Base-by-base conservation (phyloP, 257 asterid species). In the Linaria vulgaris region DNA sequence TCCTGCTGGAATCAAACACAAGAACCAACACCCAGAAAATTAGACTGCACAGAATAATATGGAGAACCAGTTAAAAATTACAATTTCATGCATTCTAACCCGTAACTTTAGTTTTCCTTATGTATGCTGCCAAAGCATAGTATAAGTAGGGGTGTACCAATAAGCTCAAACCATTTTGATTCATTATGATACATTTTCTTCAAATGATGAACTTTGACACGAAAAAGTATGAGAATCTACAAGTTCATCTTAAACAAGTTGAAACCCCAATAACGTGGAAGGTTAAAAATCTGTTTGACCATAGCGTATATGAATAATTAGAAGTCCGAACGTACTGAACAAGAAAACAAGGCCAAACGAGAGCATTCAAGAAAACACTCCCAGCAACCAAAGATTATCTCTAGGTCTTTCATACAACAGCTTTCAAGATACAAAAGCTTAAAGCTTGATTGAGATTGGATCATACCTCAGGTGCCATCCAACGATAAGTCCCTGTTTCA, bases 381-480 rank as follows among this genome's bases (percentile, higher is more conserved):
- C 22, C 44, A 25, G 39, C 15, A 67, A 59, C 43, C 34, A 74
- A 50, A 59, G 55, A 55, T 68, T 24, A 51, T 2, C n/a, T 34
- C 12, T 16, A 23, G 15, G n/a, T n/a, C n/a, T n/a, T n/a, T n/a
- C n/a, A n/a, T n/a, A n/a, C n/a, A n/a, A n/a, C n/a, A n/a, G n/a
- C n/a, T n/a, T n/a, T n/a, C n/a, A n/a, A n/a, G n/a, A 27, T 6
- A 27, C 34, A 27, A 27, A 6, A 27, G 45, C 16, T 24, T 21
- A 24, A 46, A 48, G 37, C 19, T 22, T 21, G 59, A 47, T 64
- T 27, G 52, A 47, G 68, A 38, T 64, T 23, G 56, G 66, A 71
- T 37, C 44, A 58, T 77, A 94, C 99, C 99, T 94, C 99, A 56
- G 99, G 99, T 51, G 99, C 97, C 99, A 94, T 94, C 99, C 99